Evolutionary conservation across 2,329 filamentous ascomycete species (phyloP), one percentile per base, ranked within the genome.

Genomic region (Aspergillus transmontanensis): DNA sequence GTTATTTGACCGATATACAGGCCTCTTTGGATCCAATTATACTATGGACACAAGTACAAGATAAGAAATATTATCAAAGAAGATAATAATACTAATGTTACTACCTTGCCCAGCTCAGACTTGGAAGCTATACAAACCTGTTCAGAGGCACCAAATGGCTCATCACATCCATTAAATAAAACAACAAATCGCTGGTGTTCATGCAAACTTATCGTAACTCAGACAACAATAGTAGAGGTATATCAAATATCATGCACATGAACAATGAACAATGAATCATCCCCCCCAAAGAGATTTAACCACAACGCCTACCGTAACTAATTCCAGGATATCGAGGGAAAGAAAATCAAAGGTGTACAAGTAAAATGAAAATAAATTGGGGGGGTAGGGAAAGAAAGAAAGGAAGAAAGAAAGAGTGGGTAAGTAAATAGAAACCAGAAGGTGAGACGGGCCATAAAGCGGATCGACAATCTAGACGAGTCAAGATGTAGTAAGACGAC

Each of bases 301-400:
- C 60, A 64, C 23, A 59, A 66, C 66, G 61, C 64, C 66, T 43
- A 53, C 41, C 60, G 34, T 59, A 39, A 28, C 53, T 32, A 32
- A 11, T 32, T 50, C 41, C 48, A 23, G 46, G 54, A 61, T 50
- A 41, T 51, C 34, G 36, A 41, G 39, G 10, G 12, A 19, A 57
- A 57, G 19, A 26, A 58, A 12, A 50, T 7, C 28, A 39, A 55
- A 21, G 48, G 12, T 32, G 36, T 34, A 46, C 30, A 43, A 16
- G 34, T 14, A 36, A 36, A n/a, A 9, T 41, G 16, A 41, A 9
- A 41, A 41, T 19, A 10, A 41, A n/a, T 9, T 21, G 21, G 21
- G 19, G 39, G 39, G 6, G 39, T 1, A 46, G n/a, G 21, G 6
- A 32, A 32, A 55, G 30, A 26, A 26, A 28, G 14, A 26, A 10